Evolutionary conservation across 192 early-diverging fungal genomes (phyloP), one percentile per base, ranked within the genome.

Genomic region (Backusella luteola): DNA sequence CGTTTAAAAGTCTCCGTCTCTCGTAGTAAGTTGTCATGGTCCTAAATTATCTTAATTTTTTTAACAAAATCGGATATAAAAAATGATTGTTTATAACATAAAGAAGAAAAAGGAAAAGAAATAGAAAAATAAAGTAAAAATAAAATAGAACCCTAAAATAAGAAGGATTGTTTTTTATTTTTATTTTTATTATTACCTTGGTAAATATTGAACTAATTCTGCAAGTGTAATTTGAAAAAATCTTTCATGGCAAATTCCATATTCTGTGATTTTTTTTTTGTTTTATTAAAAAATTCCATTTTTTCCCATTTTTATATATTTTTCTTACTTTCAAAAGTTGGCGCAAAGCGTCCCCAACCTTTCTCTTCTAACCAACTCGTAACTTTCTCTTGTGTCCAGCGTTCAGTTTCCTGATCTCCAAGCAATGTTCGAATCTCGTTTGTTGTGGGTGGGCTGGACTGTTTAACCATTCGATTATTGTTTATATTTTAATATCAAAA

Each of bases 21-120:
- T 83, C 78, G 32, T 79, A 72, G 59, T 83, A 83, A n/a, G 78
- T 83, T 15, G 76, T 77, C 59, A 81, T 75, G 4, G 73, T 77
- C 29, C 70, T 71, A 71, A 49, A 49, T 46, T 11, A 69, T 74
- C 29, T 41, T 71, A 71, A 49, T 14, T 34, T 63, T 63, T 63
- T 63, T 63, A 63, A 63, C 56, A 63, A 63, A 49, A 29, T 63
- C 56, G 56, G 56, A 63, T 63, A 63, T 63, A 63, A 29, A 63
- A 63, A 63, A 29, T 35, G 12, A 34, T 19, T 66, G 26, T 66
- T 26, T 66, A 34, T 66, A 66, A 11, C 32, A 34, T 66, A 14
- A 32, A 66, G 9, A 23, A 66, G 11, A 32, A 23, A 66, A 66
- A 66, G 63, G 32, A 66, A 66, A 32, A 14, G 17, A 15, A 35